Evolutionary conservation across 1,284 basidiomycete species (phyloP), one percentile per base, ranked within the genome.

Genomic region (Rhodotorula mucilaginosa): DNA sequence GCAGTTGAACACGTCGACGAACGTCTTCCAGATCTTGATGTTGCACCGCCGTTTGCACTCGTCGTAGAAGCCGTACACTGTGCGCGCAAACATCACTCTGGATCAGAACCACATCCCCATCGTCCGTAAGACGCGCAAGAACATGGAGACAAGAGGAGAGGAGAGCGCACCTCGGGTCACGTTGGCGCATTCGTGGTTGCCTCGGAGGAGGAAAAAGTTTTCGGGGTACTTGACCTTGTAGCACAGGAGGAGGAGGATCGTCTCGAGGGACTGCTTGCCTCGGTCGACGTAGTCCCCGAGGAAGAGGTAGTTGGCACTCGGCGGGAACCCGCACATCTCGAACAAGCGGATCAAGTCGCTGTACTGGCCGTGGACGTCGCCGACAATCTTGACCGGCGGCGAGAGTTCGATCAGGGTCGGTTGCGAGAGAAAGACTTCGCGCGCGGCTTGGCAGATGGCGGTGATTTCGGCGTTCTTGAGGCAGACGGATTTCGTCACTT

Each of bases 151-250:
- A 31, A 39, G 47, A 8, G 52, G 46, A 70, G 64, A 65, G 66
- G 64, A 69, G 51, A 52, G 82, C 85, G 79, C 77, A 94, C 93
- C 93, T 88, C 97, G 87, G 64, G 96, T 99, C 69, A 99, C 95
- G 80, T 97, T 98, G 59, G 97, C 97, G 80, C 97, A 99, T 84
- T 99, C 97, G 83, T 99, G 97, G 82, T 99, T 99, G 61, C 97
- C 97, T 78, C 97, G 88, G 61, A 99, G 84, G 47, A 99, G 85
- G 85, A 99, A 99, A 84, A 99, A 99, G 85, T 99, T 99, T 84
- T 99, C 97, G 4, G 97, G 97, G 82, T 96, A 99, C 84, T 99
- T 99, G 85, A 97, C 92, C 86, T 99, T 99, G 88, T 99, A 99
- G 82, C 95, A 98, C 51, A 99, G 85, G 49, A 99, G 85, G 61